Evolutionary conservation across 1,139 yeast genomes (phyloP).

Genomic region (Pichia sp.): DNA sequence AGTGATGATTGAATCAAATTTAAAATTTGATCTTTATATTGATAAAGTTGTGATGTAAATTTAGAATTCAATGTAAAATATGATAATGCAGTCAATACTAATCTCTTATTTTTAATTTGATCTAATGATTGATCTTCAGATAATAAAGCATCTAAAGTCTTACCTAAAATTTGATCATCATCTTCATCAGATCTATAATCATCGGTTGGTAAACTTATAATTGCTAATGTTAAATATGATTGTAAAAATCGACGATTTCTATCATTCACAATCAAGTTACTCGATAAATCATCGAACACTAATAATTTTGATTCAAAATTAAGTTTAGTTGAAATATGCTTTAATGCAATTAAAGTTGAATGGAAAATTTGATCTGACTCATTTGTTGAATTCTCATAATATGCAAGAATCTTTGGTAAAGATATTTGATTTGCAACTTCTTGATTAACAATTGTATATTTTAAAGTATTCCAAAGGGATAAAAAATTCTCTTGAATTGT

Average conservation of each 20-base stretch:
- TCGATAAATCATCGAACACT: slow-evolving; percentile 47
- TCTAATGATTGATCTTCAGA: slow-evolving; percentile 10
- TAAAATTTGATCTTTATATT: slow-evolving; percentile 58
- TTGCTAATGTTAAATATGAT: slow-evolving; percentile 51
- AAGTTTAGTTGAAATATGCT: slow-evolving; percentile 2
- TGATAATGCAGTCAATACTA: slow-evolving; percentile 13
- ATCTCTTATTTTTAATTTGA: slow-evolving; percentile 11
- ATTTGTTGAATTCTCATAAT: slow-evolving; percentile 19
- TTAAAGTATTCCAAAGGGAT: slow-evolving; percentile 79
- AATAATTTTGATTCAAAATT: slow-evolving; percentile 25
- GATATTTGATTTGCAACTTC: slow-evolving; percentile 36
- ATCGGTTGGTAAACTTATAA: slow-evolving; percentile 35
- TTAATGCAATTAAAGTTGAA: slow-evolving; percentile 15
- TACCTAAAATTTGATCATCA: slow-evolving; percentile 41
- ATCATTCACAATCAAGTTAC: slow-evolving; percentile 44
- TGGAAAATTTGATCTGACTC: slow-evolving; percentile 13
- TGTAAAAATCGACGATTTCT: slow-evolving; percentile 46
- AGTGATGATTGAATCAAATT: slow-evolving; percentile 59
- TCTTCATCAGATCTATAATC: slow-evolving; percentile 33
- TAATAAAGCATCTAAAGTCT: slow-evolving; percentile 28
- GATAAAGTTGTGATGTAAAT: slow-evolving; percentile 29
- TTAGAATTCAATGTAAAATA: slow-evolving; percentile 13
- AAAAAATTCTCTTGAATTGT: slow-evolving; percentile 56
- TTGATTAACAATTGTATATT: slow-evolving; percentile 77
- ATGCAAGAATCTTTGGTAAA: slow-evolving; percentile 32